phyloP scores from a whole-genome alignment of 176 grass and related monocot genomes.

The Canna indica region DNA sequence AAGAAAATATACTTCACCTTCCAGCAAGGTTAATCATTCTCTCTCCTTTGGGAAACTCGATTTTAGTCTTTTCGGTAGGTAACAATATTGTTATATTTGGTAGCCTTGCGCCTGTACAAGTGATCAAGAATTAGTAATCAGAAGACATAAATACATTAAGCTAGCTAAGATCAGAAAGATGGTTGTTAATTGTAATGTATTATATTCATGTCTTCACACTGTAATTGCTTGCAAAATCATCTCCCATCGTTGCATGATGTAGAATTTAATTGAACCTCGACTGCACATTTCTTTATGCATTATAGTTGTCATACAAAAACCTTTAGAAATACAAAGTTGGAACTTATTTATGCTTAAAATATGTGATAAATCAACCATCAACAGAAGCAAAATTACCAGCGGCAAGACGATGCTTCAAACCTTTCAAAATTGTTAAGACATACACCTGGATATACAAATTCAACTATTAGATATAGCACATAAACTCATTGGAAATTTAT shows the following conservation, averaged over 20 bases:
- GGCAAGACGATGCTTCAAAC: slow-evolving; percentile 83
- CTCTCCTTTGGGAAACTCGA: slow-evolving; percentile 52
- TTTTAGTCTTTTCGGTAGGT: slow-evolving; percentile 64
- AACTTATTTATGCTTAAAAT: neutral
- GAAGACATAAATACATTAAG: slow-evolving; percentile 18
- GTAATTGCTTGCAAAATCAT: neutral
- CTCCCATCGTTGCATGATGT: neutral
- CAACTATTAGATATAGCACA: slow-evolving; percentile 4
- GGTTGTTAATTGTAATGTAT: neutral
- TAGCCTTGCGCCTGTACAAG: slow-evolving; percentile 66
- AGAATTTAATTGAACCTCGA: neutral
- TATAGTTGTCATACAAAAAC: neutral
- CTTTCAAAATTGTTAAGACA: slow-evolving; percentile 66
- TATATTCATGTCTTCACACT: neutral
- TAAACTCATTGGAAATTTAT: no score
- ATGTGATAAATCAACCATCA: slow-evolving; percentile 14
- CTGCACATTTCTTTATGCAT: neutral
- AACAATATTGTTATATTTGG: slow-evolving; percentile 73
- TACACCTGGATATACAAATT: slow-evolving; percentile 35
- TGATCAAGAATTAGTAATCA: slow-evolving; percentile 20
- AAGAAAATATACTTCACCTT: slow-evolving; percentile 40
- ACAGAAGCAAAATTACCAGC: slow-evolving; percentile 42
- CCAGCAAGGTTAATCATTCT: slow-evolving; percentile 74
- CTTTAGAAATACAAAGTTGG: neutral
- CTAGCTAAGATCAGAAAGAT: neutral